phyloP scores from a whole-genome alignment of 148 eudicot species.

The Camellia granthamiana region DNA sequence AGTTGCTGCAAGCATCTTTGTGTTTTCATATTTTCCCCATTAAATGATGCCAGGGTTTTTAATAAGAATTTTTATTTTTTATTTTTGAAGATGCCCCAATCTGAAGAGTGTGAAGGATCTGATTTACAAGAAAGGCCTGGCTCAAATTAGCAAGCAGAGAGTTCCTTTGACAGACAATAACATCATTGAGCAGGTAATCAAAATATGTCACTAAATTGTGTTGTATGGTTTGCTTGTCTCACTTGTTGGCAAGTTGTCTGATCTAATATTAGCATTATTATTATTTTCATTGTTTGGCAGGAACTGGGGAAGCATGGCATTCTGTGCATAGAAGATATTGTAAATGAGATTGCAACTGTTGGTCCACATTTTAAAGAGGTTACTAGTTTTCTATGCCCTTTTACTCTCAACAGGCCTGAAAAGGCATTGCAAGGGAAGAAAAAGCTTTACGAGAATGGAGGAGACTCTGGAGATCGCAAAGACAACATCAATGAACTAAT shows the following conservation, averaged over 20 bases:
- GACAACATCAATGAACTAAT: constrained; percentile 67
- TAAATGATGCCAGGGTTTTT: background rate
- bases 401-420: constrained; percentile 61
- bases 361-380: constrained; percentile 74
- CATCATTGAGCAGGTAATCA: constrained; percentile 75
- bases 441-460: constrained; percentile 56
- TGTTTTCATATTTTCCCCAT: no score
- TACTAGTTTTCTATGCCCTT: constrained; percentile 51
- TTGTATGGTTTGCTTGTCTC: background rate
- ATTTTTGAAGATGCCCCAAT: constrained; percentile 43
- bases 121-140: constrained; percentile 75
- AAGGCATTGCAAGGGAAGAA: constrained; percentile 62
- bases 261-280: background rate
- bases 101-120: constrained; percentile 84
- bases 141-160: constrained; percentile 50
- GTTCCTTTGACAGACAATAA: constrained; percentile 78
- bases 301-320: constrained; percentile 61
- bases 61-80: background rate
- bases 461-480: constrained; percentile 75
- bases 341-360: constrained; percentile 65
- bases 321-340: constrained; percentile 73
- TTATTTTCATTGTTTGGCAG: constrained; percentile 26
- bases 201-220: background rate
- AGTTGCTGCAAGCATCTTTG: background rate
- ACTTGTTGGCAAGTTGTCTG: background rate